These are phyloP conservation scores for Trifolium repens DNA, from an alignment of 306 rosid species.

Conservation along the genomic window DNA sequence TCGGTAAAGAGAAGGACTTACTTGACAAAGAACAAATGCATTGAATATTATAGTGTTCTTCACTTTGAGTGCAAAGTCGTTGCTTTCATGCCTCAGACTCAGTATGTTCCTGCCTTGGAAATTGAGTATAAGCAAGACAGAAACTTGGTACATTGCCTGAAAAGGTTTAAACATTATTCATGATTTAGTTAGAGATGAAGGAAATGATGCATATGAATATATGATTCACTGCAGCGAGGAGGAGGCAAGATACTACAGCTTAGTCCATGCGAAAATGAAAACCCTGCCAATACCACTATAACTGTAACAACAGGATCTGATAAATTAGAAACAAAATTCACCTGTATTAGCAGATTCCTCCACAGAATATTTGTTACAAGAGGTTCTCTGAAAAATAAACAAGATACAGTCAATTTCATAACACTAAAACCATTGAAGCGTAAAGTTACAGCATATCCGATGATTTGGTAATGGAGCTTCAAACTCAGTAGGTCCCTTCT, in stretches of 20 bases:
- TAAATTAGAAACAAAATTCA: constrained; percentile 42
- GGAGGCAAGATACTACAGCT: not conserved
- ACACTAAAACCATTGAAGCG: constrained; percentile 29
- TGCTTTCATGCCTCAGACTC: constrained; percentile 41
- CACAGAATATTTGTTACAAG: constrained; percentile 92
- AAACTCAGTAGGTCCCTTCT: constrained; percentile 9
- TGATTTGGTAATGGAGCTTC: not conserved
- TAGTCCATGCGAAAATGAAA: constrained; percentile 3
- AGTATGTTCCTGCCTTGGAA: constrained; percentile 67
- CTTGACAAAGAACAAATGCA: constrained; percentile 93
- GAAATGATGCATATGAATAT: not conserved
- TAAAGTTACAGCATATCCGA: not conserved
- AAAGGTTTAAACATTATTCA: constrained; percentile 27
- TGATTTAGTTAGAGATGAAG: constrained; percentile 11
- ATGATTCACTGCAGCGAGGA: not conserved
- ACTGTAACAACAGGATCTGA: not conserved
- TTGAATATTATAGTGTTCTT: constrained; percentile 93
- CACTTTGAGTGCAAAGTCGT: constrained; percentile 54
- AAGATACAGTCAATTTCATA: constrained; percentile 25
- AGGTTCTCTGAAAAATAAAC: constrained; percentile 73
- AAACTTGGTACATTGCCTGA: constrained; percentile 85
- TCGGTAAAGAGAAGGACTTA: constrained; percentile 47
- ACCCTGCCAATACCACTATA: constrained; percentile 20
- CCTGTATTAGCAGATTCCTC: constrained; percentile 95
- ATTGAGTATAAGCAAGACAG: constrained; percentile 76